Base-by-base conservation (phyloP, 495 filamentous ascomycete species). In the Penicillium alfredii region DNA sequence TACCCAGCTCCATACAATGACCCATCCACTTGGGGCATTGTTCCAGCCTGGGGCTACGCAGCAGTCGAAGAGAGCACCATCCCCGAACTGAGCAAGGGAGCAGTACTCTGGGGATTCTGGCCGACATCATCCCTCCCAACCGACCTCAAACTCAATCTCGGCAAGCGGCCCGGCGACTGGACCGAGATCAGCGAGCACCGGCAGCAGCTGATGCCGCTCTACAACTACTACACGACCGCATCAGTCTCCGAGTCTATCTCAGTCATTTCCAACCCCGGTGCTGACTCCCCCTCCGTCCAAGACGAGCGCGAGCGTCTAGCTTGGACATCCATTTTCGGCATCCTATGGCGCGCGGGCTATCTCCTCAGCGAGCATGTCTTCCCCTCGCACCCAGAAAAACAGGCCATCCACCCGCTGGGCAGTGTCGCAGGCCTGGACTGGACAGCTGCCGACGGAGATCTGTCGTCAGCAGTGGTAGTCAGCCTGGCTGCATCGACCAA, bases 1-100 rank as follows among this genome's bases (percentile, higher is more conserved):
- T 62, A 64, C 1, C 74, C 76, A n/a, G 59, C 59, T 1, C 68
- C 73, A 7, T 77, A 71, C 53, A 68, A 72, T 43, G 68, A 78
- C 46, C 18, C 40, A 4, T 24, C 54, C 8, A 42, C 49, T 2
- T 79, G 73, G 56, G 73, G 71, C 14, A 71, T 75, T 29, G 68
- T 72, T 16, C 68, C 69, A 16, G 69, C 65, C 10, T 80, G 78
- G 76, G 76, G 78, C 0, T 77, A 67, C 47, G 71, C 62, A 6
- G 55, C 59, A 7, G 66, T 80, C 3, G 40, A 67, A 16, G 71
- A 75, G 19, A 71, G 61, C 34, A 76, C 56, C 0, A 56, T 63
- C 10, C 22, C 49, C 2, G 45, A 38, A 4, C 24, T 72, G 8
- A 6, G 36, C 0, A 17, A 38, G 3, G 63, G 55, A 2, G 45